phyloP scores from a whole-genome alignment of 768 basidiomycete species.

The Suillus bovinus region DNA sequence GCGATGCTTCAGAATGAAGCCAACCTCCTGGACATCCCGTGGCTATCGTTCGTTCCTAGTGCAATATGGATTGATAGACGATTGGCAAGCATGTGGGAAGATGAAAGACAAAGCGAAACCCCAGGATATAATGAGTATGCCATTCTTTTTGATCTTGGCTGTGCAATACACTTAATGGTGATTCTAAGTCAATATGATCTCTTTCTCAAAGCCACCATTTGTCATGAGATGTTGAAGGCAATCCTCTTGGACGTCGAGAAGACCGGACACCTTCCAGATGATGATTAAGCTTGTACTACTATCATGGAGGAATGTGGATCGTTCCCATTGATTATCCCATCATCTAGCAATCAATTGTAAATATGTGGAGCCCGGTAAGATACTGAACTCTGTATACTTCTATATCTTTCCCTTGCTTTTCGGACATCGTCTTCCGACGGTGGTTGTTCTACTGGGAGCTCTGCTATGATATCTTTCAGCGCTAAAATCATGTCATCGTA shows the following conservation, averaged over 20 bases:
- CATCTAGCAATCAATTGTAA: background rate
- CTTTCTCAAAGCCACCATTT: background rate
- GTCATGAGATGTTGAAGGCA: background rate
- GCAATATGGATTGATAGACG: conserved; percentile 3
- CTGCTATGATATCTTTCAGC: background rate
- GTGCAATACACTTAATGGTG: background rate
- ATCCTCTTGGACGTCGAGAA: background rate
- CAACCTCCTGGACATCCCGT: background rate
- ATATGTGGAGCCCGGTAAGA: background rate
- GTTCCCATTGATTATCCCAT: background rate
- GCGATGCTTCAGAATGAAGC: background rate
- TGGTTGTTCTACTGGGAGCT: background rate
- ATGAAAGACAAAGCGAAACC: background rate
- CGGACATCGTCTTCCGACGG: background rate
- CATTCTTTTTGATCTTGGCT: background rate
- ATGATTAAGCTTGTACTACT: background rate
- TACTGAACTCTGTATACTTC: background rate
- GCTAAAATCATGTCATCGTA: background rate
- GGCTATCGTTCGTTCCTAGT: background rate
- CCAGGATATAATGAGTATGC: background rate
- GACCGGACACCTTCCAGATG: background rate
- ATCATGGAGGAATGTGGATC: background rate
- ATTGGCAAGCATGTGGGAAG: background rate
- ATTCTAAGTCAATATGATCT: background rate
- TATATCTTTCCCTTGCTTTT: background rate